These are phyloP conservation scores for Phytopythium kandeliae DNA, from an alignment of 352 stramenopile species.

Conservation along the genomic window DNA sequence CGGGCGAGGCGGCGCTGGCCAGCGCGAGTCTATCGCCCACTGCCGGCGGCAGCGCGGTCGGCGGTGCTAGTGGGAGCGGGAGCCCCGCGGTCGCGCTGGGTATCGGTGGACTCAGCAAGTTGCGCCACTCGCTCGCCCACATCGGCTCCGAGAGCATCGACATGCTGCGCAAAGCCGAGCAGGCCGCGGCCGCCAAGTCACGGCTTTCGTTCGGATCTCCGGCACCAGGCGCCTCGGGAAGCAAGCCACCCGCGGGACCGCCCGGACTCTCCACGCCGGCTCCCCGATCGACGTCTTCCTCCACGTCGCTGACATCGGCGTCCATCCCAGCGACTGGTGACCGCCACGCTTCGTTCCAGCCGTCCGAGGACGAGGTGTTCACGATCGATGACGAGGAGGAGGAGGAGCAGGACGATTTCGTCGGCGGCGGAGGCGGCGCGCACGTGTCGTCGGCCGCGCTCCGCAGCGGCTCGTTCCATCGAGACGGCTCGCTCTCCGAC, in stretches of 20 bases:
- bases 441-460: slow-evolving; percentile 14
- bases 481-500: slow-evolving; percentile 8
- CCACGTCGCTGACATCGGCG: neutral
- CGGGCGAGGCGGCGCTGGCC: slow-evolving; percentile 8
- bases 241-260: slow-evolving; percentile 4
- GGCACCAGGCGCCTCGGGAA: slow-evolving; percentile 12
- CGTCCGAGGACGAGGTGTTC: slow-evolving; percentile 73
- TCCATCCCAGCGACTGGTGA: slow-evolving; percentile 5
- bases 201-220: slow-evolving; percentile 30
- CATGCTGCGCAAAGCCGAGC: slow-evolving; percentile 73
- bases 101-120: slow-evolving; percentile 31
- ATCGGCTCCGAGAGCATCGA: slow-evolving; percentile 68
- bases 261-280: neutral
- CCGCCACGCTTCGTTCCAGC: slow-evolving; percentile 36
- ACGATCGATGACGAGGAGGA: slow-evolving; percentile 81
- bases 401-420: slow-evolving; percentile 54
- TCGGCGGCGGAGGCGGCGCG: slow-evolving; percentile 13
- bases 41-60: too few species aligned
- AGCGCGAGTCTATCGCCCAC: slow-evolving; percentile 3
- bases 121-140: slow-evolving; percentile 51
- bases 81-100: slow-evolving; percentile 23
- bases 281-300: neutral
- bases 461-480: slow-evolving; percentile 40
- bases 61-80: slow-evolving; percentile 3
- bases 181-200: slow-evolving; percentile 40